phyloP scores from a whole-genome alignment of 371 early-diverging fungal genomes.

The Funneliformis caledonium region DNA sequence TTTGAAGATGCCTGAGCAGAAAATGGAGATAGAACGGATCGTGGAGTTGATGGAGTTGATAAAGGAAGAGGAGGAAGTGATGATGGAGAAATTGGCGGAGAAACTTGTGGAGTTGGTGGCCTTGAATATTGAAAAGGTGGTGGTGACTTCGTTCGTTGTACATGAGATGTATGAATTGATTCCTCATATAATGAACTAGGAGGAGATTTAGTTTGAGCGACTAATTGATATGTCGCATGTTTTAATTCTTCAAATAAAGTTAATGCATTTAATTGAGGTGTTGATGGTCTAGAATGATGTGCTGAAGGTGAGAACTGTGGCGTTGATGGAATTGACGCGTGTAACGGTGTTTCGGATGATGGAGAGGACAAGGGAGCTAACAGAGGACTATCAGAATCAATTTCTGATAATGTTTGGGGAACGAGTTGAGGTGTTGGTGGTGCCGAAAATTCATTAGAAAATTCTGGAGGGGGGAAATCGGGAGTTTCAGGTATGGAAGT shows the following conservation, averaged over 20 bases:
- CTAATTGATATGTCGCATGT: neutral
- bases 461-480: neutral
- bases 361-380: neutral
- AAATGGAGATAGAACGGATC: neutral
- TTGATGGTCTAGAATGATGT: neutral
- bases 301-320: slow-evolving; percentile 10
- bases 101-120: slow-evolving; percentile 3
- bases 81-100: slow-evolving; percentile 23
- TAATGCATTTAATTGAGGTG: neutral
- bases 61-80: neutral
- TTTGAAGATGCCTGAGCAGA: neutral
- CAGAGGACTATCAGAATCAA: neutral
- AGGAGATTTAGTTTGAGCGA: neutral
- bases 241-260: slow-evolving; percentile 21
- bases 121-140: neutral
- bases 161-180: neutral
- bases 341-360: slow-evolving; percentile 3
- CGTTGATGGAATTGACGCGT: neutral
- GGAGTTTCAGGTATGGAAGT: neutral
- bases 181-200: neutral
- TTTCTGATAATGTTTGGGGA: neutral
- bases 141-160: neutral
- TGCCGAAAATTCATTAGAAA: neutral
- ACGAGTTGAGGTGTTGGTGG: neutral
- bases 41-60: neutral